Evolutionary conservation across 1,139 yeast genomes (phyloP), one percentile per base, ranked within the genome.

Genomic region (Magnusiomyces sp.): DNA sequence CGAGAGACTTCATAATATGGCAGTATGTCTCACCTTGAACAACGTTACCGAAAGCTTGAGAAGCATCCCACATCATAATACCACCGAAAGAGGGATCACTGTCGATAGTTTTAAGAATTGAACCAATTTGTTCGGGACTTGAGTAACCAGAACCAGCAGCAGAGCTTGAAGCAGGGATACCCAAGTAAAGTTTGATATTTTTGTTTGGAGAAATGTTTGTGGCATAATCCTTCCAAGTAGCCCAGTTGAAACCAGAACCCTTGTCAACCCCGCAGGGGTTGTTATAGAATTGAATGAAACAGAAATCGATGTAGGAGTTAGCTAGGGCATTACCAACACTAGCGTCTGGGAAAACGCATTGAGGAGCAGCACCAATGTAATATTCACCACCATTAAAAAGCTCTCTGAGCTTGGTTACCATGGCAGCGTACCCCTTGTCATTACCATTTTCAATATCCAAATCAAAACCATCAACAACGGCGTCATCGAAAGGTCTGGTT

Each of bases 301-400:
- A 87, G 66, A 84, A 87, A 67, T 90, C 97, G 58, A 90, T 71
- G 37, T 76, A 73, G 23, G 85, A 79, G 32, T 76, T 69, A 19
- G 70, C 71, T 58, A 90, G 69, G 40, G 85, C 69, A 51, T 79
- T 76, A 53, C 94, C 90, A 43, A 85, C 79, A 43, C 84, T 78
- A 10, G 82, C 88, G 71, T 90, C 97, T 17, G 97, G 97, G 62
- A 82, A 84, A 23, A 83, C 86, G 70, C 97, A 90, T 71, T 90
- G 97, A 23, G 97, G 97, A 56, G 97, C 95, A 56, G 95, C 95
- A 51, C 95, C 77, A 46, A 90, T 71, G 65, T 84, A 88, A 68
- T 85, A 89, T 16, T 65, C 62, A 64, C 59, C 61, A 32, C 62
- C 56, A 17, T 70, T 70, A 59, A 75, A 87, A 55, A 77, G 70